Conservation (phyloP, 106 monocot genomes). For the Xerophyta viscosa region DNA sequence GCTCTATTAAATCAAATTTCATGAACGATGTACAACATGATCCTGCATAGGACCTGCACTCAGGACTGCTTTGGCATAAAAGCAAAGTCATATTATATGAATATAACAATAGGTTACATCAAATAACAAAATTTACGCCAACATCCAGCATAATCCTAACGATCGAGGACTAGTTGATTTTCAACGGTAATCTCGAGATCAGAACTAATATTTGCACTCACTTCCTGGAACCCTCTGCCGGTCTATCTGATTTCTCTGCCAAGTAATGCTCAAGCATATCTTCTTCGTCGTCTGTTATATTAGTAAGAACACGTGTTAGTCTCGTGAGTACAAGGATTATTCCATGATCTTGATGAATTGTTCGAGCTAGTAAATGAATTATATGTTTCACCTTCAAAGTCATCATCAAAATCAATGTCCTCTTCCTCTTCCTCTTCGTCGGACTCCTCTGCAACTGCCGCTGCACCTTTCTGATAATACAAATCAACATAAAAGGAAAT, state of each 20-base stretch:
- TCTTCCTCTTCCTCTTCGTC: conserved; percentile 94
- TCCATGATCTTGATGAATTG: neutral
- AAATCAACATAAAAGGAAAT: too few species aligned
- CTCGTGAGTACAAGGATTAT: neutral
- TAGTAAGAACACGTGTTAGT: neutral
- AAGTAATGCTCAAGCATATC: conserved; percentile 99
- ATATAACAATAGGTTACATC: too few species aligned
- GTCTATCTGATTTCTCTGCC: conserved; percentile 49
- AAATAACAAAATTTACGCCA: too few species aligned
- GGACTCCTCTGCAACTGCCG: conserved; percentile 49
- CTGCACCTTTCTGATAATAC: conserved; percentile 59
- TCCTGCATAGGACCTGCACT: too few species aligned
- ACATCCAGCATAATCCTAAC: too few species aligned
- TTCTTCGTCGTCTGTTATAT: conserved; percentile 75
- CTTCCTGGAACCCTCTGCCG: conserved; percentile 33
- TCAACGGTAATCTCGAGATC: neutral
- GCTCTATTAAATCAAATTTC: too few species aligned
- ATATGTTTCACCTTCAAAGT: conserved; percentile 73
- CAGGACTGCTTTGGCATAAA: too few species aligned
- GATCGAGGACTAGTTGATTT: too few species aligned
- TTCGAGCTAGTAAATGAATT: neutral
- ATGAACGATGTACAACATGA: too few species aligned
- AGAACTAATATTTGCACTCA: neutral
- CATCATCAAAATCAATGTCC: conserved; percentile 91
- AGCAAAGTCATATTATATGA: too few species aligned